phyloP scores from a whole-genome alignment of 148 eudicot species.

The Gaultheria prostrata region DNA sequence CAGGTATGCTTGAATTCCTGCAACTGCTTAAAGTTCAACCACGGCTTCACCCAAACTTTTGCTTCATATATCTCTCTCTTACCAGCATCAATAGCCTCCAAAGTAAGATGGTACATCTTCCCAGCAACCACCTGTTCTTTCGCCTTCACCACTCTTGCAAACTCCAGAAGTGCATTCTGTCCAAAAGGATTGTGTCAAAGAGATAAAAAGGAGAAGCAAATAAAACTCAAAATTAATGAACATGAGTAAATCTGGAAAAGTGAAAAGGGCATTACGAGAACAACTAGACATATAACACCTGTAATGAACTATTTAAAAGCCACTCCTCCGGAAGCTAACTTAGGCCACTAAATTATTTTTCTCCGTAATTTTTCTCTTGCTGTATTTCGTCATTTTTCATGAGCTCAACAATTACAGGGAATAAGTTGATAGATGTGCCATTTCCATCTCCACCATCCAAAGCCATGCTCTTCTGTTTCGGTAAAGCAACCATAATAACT shows the following conservation, averaged over 20 bases:
- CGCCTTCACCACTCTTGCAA: conserved; percentile 39
- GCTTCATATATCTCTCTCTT: conserved; percentile 59
- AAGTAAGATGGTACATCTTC: conserved; percentile 48
- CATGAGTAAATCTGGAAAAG: not conserved
- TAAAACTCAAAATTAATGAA: not conserved
- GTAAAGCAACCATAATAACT: not conserved
- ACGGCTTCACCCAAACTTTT: conserved; percentile 74
- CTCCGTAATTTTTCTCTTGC: not conserved
- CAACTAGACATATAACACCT: not conserved
- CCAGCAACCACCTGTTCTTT: conserved; percentile 63
- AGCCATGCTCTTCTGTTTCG: not conserved
- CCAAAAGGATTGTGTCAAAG: not conserved
- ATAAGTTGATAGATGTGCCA: not conserved
- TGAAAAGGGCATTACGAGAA: not conserved
- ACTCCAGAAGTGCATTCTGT: conserved; percentile 43
- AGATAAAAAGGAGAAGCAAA: not conserved
- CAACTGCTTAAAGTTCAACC: conserved; percentile 67
- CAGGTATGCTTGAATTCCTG: conserved; percentile 54
- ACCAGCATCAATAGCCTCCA: conserved; percentile 58
- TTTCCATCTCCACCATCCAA: conserved; percentile 1
- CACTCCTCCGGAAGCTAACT: not conserved
- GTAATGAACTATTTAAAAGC: not conserved
- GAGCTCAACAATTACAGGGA: not conserved
- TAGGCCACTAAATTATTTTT: not conserved
- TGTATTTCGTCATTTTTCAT: not conserved